Base-by-base conservation (phyloP, 2,329 filamentous ascomycete genomes). In the Sclerotinia glacialis region DNA sequence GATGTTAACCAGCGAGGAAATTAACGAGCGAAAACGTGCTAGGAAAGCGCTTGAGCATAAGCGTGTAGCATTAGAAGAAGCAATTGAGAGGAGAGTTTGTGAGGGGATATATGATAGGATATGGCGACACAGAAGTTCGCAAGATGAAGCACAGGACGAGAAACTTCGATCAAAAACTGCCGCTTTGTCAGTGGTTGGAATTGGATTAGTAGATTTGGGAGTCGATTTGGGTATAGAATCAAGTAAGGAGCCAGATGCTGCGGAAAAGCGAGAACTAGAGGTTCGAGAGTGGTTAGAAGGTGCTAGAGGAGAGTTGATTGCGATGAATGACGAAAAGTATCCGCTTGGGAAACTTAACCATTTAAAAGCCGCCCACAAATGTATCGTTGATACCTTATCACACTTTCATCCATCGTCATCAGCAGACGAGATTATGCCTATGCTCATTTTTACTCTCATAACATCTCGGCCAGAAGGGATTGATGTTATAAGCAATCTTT, bases 391-490 rank as follows among this genome's bases (percentile, higher is more conserved):
- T 77, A 93, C 93, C 1, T 78, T 89, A 59, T 83, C 86, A 5
- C 83, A 86, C 72, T 88, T 89, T 68, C 86, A 88, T 69, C 86
- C 85, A 23, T 88, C 93, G 0, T 97, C 95, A 0, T 98, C 95
- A 0, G 95, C 95, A 3, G 95, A 99, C 76, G 95, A 98, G 78
- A 96, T 99, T 65, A 88, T 99, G 77, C 95, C 95, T 0, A 97
- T 96, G 78, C 84, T 99, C 69, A 99, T 99, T 69, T 99, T 96
- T 79, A 92, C 93, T 0, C 85, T 99, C 68, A 96, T 99, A 76
- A 97, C 93, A 3, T 89, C 93, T 54, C 89, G 92, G 0, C 90
- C 93, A 0, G 91, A 95, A 77, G 86, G 89, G 44, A 88, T 98
- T 58, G 91, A 93, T 77, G 89, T 93, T 65, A 92, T 97, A 74